Evolutionary conservation across 768 basidiomycete species (phyloP).

Genomic region (Agaricus bisporus): DNA sequence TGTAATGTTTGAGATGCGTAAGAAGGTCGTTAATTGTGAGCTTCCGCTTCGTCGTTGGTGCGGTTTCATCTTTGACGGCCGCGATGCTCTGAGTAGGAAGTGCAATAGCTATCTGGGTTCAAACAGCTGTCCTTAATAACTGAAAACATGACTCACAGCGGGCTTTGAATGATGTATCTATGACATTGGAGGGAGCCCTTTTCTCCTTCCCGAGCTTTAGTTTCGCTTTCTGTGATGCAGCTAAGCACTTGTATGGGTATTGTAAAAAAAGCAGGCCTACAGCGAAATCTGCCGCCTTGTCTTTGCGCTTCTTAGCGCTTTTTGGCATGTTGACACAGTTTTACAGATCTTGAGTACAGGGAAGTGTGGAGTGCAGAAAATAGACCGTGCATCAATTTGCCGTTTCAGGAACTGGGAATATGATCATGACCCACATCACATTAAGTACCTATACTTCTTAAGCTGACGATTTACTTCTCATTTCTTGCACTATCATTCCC

Average conservation of each 20-base stretch:
- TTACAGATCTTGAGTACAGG: too few relatives aligned
- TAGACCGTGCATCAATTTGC: too few relatives aligned
- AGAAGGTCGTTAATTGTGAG: conserved; percentile 74
- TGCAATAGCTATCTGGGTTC: conserved; percentile 64
- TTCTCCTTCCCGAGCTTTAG: conserved; percentile 97
- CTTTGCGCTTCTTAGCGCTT: conserved; percentile 79
- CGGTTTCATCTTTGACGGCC: conserved; percentile 42
- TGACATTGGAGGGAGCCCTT: conserved; percentile 69
- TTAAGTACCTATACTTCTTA: too few relatives aligned
- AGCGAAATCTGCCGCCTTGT: conserved; percentile 82
- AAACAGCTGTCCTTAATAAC: conserved; percentile 11
- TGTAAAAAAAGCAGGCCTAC: conserved; percentile 33
- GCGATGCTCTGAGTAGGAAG: conserved; percentile 81
- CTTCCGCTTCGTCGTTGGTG: conserved; percentile 72
- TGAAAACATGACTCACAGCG: conserved; percentile 54
- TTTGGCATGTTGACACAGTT: conserved; percentile 59
- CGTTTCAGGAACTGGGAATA: too few relatives aligned
- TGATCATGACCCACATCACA: too few relatives aligned
- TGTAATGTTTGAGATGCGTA: conserved; percentile 80
- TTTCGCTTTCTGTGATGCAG: conserved; percentile 77
- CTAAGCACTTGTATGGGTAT: background rate
- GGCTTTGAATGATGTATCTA: conserved; percentile 95
- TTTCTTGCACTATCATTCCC: too few relatives aligned
- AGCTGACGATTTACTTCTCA: too few relatives aligned
- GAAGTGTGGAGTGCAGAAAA: too few relatives aligned